Base-by-base conservation (phyloP, 768 basidiomycete species). In the Leccinum uliginosum region DNA sequence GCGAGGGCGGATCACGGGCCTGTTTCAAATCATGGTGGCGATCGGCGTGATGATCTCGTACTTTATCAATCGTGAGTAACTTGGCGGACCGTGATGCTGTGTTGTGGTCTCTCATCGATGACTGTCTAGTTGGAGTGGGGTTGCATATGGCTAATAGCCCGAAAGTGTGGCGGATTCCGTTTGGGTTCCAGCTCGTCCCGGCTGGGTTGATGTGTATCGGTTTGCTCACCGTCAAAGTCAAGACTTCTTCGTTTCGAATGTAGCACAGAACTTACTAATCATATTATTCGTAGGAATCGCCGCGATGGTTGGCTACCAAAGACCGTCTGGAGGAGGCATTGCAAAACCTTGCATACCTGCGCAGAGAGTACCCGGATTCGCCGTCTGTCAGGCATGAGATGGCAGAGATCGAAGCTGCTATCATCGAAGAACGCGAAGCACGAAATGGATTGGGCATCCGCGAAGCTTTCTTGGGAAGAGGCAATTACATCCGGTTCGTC, bases 1-100 rank as follows among this genome's bases (percentile, higher is more conserved):
- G 6, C 86, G 93, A 59, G 92, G 91, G 6, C 80, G 89, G 50
- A 90, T 93, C 61, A 92, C 89, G 0, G 91, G 91, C 45, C 66
- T 89, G 30, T 93, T 93, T 79, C 92, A 93, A 69, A 83, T 94
- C 70, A 86, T 91, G 82, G 91, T 82, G 35, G 88, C 90, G 23
- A 76, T 83, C 50, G 92, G 91, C 52, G 91, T 91, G 59, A 91
- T 92, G 84, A 76, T 93, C 56, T 89, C 86, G 0, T 91, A 91
- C 71, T 91, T 89, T 69, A 78, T 90, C 62, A 89, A 91, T 64
- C 80, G 87, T 89, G 56, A 51, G 86, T 74, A 15, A 40, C 38
- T 10, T 34, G 34, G 34, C 15, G 6, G 30, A 9, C 9, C 38
- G 10, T 4, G 40, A 4, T 40, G 40, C 10, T 40, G n/a, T 40